Evolutionary conservation across 768 basidiomycete genomes (phyloP), one percentile per base, ranked within the genome.

Genomic region (Boletus eberwhitei): DNA sequence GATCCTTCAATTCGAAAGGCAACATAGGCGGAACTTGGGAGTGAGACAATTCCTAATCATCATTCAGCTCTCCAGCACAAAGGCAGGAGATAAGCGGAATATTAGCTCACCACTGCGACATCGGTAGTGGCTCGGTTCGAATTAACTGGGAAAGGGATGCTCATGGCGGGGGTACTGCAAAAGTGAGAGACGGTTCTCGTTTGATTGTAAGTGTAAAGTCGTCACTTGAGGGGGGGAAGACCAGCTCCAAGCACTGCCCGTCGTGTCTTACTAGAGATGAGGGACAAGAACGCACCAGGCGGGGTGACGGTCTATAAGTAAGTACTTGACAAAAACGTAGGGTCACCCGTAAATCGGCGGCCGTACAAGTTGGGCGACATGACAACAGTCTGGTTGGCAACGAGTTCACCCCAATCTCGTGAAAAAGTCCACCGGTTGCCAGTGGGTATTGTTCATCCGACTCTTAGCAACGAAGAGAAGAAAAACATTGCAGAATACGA

Each of bases 1-100:
- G 44, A 29, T 60, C 63, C 45, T 70, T 71, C 38, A 81, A 61
- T 52, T 76, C 75, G 31, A 67, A 64, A 13, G 77, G 76, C 36
- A 76, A 52, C 32, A 58, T 57, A 3, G 73, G 72, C 8, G 66
- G 58, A 5, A 59, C 59, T 35, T 69, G 70, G 11, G 58, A 59
- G n/a, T 45, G 64, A 31, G 71, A 69, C n/a, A 78, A 51, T 58
- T 74, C 70, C 72, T 77, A 42, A 12, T 41, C 34, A 22, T 21
- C 9, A 53, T 19, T 51, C 35, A 41, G 45, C 8, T 31, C 19
- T 31, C 31, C 9, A 2, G 32, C 11, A 8, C 3, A 31, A 42
- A 36, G 2, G 42, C 17, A 38, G 5, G 35, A n/a, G 29, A 19
- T 37, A 24, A 14, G 32, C 7, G 12, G 29, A 9, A n/a, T n/a